Evolutionary conservation across 2,329 filamentous ascomycete genomes (phyloP), one percentile per base, ranked within the genome.

Genomic region (Neurospora sp.): DNA sequence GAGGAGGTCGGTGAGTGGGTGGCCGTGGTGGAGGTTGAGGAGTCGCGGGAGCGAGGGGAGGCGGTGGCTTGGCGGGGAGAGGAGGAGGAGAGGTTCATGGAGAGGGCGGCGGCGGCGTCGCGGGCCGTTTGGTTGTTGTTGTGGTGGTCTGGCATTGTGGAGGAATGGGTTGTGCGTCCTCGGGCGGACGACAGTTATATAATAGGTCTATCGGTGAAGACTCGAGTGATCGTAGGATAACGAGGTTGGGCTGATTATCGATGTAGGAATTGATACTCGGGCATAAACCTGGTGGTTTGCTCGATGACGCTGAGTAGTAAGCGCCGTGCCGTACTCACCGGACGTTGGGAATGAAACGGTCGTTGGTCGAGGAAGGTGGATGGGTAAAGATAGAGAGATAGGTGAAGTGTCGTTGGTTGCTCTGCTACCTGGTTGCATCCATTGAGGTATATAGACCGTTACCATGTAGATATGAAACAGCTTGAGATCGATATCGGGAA

Each of bases 1-100:
- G 66, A 65, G 19, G 69, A 68, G 12, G 66, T 39, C 36, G 66
- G 67, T 33, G 69, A 68, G 36, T 66, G 67, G 2, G 66, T 70
- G 12, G 69, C 46, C 5, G 62, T 62, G 28, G 28, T 62, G 28
- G 28, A 28, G n/a, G 41, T 23, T 46, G 43, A 52, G 28, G 52
- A 41, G 6, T 15, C 40, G 15, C 40, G 40, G 15, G 40, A 41
- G 40, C 40, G 40, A 41, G 40, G 40, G 40, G 40, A 41, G 40
- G 40, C 40, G 5, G 40, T 41, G 40, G 40, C 40, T 41, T 41
- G 40, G 15, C 40, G 40, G 5, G 40, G 40, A 6, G 40, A 10
- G 28, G 46, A 57, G 46, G 52, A 62, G 52, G 28, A 62, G 52
- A 62, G 28, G 12, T 62, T 62, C 52, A 62, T 62, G 52, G 52